These are phyloP conservation scores for Stentor coeruleus DNA, from an alignment of 73 alveolate species.

Conservation along the genomic window DNA sequence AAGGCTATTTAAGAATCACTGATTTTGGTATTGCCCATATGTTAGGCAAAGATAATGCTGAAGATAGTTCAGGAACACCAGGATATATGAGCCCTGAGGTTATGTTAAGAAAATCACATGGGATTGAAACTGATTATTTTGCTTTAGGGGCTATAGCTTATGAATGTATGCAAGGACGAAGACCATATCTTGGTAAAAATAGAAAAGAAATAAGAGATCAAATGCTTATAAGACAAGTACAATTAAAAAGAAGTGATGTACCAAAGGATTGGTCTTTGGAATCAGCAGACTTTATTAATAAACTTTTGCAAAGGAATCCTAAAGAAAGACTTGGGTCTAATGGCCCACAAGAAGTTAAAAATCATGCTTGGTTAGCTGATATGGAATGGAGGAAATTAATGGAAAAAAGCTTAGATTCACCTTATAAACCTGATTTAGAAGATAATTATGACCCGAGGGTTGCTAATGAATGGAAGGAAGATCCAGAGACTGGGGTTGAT, in stretches of 20 bases:
- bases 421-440: too few relatives aligned
- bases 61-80: constrained; percentile 86
- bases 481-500: too few relatives aligned
- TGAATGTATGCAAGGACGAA: constrained; percentile 65
- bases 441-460: too few relatives aligned
- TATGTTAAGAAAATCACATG: constrained; percentile 67
- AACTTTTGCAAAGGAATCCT: constrained; percentile 73
- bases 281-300: constrained; percentile 92
- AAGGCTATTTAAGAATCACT: constrained; percentile 73
- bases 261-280: constrained; percentile 95
- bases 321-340: constrained; percentile 77
- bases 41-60: constrained; percentile 72
- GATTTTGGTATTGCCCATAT: constrained; percentile 88
- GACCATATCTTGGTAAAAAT: constrained; percentile 84
- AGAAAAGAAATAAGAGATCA: constrained; percentile 72
- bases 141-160: constrained; percentile 87
- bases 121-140: constrained; percentile 74
- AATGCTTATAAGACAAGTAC: constrained; percentile 56
- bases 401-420: too few relatives aligned
- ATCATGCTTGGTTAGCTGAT: constrained; percentile 84
- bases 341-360: constrained; percentile 79
- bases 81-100: constrained; percentile 91
- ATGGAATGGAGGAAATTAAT: constrained; percentile 79
- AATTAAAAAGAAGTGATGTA: constrained; percentile 61
- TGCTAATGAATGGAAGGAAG: too few relatives aligned